phyloP scores from a whole-genome alignment of 2,329 filamentous ascomycete species.

The Hymenoscyphus fructigenus region DNA sequence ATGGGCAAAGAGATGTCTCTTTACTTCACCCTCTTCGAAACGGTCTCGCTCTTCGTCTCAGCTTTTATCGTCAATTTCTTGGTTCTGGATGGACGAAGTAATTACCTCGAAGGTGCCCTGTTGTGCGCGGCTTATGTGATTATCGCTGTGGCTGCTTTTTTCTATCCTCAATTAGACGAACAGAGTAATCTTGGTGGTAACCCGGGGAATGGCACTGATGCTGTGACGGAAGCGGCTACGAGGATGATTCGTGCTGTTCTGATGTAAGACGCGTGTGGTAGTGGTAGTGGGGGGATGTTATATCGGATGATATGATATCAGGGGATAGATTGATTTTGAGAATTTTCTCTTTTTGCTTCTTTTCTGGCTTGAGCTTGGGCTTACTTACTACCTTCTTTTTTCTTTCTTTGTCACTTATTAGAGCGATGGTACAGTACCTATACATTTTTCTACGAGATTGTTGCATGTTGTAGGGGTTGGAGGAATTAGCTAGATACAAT shows the following conservation, averaged over 20 bases:
- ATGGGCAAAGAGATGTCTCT: slow-evolving; percentile 70
- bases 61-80: slow-evolving; percentile 87
- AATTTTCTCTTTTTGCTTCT: no score
- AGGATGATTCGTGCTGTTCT: slow-evolving; percentile 27
- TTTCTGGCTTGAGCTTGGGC: no score
- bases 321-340: no score
- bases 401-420: no score
- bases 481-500: no score
- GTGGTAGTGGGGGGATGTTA: no score
- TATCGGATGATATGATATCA: no score
- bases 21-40: slow-evolving; percentile 88
- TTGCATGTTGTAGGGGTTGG: no score
- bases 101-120: slow-evolving; percentile 79
- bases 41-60: slow-evolving; percentile 79
- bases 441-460: no score
- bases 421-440: no score
- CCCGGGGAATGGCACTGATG: slow-evolving; percentile 5
- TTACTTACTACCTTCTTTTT: no score
- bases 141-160: slow-evolving; percentile 65
- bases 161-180: slow-evolving; percentile 56
- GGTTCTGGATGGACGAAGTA: slow-evolving; percentile 80
- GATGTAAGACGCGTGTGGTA: background rate
- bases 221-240: slow-evolving; percentile 20
- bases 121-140: slow-evolving; percentile 67
- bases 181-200: slow-evolving; percentile 43